Evolutionary conservation across 2,329 filamentous ascomycete species (phyloP).

Genomic region (Colletotrichum chlorophyti): DNA sequence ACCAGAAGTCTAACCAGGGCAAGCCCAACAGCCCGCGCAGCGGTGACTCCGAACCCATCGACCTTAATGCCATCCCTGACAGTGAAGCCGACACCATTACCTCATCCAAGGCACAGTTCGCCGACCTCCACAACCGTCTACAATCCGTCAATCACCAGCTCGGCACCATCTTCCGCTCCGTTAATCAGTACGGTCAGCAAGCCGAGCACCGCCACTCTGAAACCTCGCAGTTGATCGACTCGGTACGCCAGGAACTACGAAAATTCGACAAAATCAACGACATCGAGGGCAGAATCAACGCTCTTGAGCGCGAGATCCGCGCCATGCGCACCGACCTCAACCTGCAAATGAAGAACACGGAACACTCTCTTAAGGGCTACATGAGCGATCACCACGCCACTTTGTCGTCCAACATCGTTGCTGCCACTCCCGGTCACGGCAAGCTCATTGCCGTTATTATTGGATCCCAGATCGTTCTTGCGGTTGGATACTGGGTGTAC

Average conservation of each 20-base stretch:
- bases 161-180: slow-evolving; percentile 64
- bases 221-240: slow-evolving; percentile 53
- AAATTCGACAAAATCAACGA: slow-evolving; percentile 51
- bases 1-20: slow-evolving; percentile 34
- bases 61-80: slow-evolving; percentile 52
- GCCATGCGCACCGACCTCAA: slow-evolving; percentile 62
- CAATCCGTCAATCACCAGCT: slow-evolving; percentile 76
- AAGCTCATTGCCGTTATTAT: slow-evolving; percentile 74
- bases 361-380: slow-evolving; percentile 58
- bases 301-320: slow-evolving; percentile 65
- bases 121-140: slow-evolving; percentile 84
- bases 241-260: slow-evolving; percentile 52
- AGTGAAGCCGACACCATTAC: slow-evolving; percentile 53
- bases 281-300: slow-evolving; percentile 53
- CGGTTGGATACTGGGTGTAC: slow-evolving; percentile 75
- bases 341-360: slow-evolving; percentile 57
- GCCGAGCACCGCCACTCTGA: slow-evolving; percentile 65
- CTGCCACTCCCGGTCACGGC: slow-evolving; percentile 56
- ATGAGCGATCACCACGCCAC: slow-evolving; percentile 57
- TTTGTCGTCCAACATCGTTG: slow-evolving; percentile 54
- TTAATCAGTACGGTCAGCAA: slow-evolving; percentile 56
- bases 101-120: slow-evolving; percentile 70
- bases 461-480: slow-evolving; percentile 75
- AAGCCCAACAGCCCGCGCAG: slow-evolving; percentile 34
- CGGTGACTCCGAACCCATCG: slow-evolving; percentile 41